Evolutionary conservation across 148 eudicot genomes (phyloP).

Genomic region (Gaultheria prostrata): DNA sequence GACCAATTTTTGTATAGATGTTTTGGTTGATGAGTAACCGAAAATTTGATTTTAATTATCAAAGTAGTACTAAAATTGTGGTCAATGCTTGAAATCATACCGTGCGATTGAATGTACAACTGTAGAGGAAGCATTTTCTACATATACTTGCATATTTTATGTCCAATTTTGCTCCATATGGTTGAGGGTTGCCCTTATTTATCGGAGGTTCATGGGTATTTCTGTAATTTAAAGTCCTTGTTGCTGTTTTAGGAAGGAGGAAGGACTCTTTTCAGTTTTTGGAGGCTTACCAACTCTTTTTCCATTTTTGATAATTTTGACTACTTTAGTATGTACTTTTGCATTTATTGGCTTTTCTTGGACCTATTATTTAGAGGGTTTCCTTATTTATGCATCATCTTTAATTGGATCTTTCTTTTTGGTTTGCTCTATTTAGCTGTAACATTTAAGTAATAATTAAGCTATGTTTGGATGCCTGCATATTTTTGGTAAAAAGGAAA

Average conservation of each 20-base stretch:
- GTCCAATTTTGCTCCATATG: neutral
- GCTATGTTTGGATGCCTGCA: neutral
- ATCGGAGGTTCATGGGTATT: neutral
- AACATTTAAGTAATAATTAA: neutral
- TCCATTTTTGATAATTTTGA: neutral
- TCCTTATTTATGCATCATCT: neutral
- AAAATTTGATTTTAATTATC: neutral
- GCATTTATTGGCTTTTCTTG: neutral
- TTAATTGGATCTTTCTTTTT: neutral
- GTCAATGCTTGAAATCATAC: neutral
- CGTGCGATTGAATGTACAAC: neutral
- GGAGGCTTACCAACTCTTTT: constrained; percentile 8
- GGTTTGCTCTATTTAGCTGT: neutral
- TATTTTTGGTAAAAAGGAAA: neutral
- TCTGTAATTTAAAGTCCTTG: neutral
- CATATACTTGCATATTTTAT: neutral
- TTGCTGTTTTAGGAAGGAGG: constrained; percentile 8
- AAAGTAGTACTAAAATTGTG: neutral
- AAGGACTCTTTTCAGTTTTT: constrained; percentile 10
- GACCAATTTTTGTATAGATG: neutral
- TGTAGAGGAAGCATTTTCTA: neutral
- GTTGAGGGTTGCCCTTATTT: neutral
- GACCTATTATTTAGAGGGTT: constrained; percentile 3
- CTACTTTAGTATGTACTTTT: neutral
- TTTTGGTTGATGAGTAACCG: neutral